Conservation (phyloP, 2,329 filamentous ascomycete species). For the Aspergillus aculeatus region DNA sequence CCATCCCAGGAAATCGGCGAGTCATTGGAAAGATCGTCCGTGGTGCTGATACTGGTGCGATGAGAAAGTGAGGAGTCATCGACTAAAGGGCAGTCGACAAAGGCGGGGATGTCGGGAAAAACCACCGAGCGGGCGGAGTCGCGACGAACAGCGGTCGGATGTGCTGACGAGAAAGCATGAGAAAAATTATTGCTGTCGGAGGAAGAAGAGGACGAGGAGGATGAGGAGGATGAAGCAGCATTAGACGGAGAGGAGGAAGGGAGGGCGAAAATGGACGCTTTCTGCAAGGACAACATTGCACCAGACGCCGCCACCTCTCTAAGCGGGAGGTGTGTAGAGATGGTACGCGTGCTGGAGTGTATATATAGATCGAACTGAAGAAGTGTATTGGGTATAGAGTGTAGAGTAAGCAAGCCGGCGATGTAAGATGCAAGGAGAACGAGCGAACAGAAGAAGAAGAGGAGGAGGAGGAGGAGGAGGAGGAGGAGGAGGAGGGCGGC, state of each 20-base stretch:
- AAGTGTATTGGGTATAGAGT: background rate
- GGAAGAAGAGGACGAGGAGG: slow-evolving; percentile 21
- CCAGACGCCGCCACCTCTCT: slow-evolving; percentile 14
- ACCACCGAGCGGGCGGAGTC: slow-evolving; percentile 23
- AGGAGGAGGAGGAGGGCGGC: background rate
- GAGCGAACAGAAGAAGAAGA: background rate
- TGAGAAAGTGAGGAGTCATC: slow-evolving; percentile 31
- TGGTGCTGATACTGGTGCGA: slow-evolving; percentile 33
- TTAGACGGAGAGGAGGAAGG: slow-evolving; percentile 23
- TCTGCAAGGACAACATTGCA: slow-evolving; percentile 44
- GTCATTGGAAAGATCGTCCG: slow-evolving; percentile 36
- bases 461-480: background rate
- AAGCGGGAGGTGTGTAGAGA: background rate
- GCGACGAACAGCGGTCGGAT: slow-evolving; percentile 16
- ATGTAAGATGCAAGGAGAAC: background rate
- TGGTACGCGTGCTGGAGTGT: background rate
- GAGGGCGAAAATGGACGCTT: slow-evolving; percentile 29
- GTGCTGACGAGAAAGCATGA: slow-evolving; percentile 9
- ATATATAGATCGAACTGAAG: background rate
- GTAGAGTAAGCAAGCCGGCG: background rate
- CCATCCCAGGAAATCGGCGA: slow-evolving; percentile 31
- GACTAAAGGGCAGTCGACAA: slow-evolving; percentile 26
- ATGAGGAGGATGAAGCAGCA: slow-evolving; percentile 16
- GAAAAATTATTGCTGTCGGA: slow-evolving; percentile 13
- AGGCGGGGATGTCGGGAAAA: slow-evolving; percentile 26